Evolutionary conservation across 176 grass and related monocot genomes (phyloP), one percentile per base, ranked within the genome.

Genomic region (Carex cristatella): DNA sequence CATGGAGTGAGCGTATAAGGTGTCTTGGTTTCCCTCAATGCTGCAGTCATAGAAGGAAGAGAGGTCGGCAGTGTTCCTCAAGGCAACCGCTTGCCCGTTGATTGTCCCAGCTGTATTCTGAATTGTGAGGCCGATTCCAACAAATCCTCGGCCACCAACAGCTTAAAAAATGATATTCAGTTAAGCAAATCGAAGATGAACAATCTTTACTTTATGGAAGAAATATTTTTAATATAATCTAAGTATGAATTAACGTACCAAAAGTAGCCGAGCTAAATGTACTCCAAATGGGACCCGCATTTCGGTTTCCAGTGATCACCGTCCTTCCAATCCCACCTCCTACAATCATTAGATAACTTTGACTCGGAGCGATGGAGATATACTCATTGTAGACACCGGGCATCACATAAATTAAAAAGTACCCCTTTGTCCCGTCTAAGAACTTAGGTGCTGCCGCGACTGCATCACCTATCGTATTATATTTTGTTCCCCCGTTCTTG

Each of bases 241-340:
- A 40, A 40, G 38, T 40, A 40, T 11, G 48, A 30, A 40, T 40
- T 40, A 40, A 33, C 12, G 44, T 89, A 98, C 95, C 95, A 5
- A 94, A 93, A 48, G 95, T 94, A 4, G 95, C 90, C 0, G 95
- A 98, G 72, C 88, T 80, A 80, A 98, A 98, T 73, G 95, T 98
- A 4, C 93, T 98, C 91, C 93, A 92, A 18, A 85, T 86, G 16
- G 92, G 88, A 30, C 80, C 81, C 30, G 91, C 80, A 76, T 88
- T 98, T 31, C 92, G 86, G 56, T 90, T 95, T 23, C 90, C 91
- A 14, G 95, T 95, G 87, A 98, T 88, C 30, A 98, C 89, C 15
- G 93, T 98, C 56, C 86, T 86, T 10, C 88, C 89, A 28, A 98
- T 92, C 37, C 95, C 95, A 0, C 90, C 87, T 13, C 95, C 95